phyloP scores from a whole-genome alignment of 78 protist species.

The Bigelowiella natans region DNA sequence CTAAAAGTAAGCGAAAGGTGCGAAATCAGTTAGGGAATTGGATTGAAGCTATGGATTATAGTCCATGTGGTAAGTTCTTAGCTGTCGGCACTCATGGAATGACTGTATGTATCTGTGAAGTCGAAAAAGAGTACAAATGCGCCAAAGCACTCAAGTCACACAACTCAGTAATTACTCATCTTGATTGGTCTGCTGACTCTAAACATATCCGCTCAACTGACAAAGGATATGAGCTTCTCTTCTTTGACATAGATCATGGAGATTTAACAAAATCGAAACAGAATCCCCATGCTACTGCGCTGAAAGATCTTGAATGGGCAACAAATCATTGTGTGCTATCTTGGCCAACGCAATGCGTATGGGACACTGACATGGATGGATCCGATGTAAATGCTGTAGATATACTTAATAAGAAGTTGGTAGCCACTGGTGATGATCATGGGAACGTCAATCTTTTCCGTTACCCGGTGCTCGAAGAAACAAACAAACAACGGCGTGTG shows the following conservation, averaged over 20 bases:
- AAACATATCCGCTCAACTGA: background rate
- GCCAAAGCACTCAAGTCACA: background rate
- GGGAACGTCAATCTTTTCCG: conserved; percentile 42
- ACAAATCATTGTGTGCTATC: background rate
- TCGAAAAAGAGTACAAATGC: background rate
- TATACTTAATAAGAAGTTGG: background rate
- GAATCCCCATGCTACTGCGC: background rate
- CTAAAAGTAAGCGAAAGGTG: background rate
- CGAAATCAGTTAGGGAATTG: background rate
- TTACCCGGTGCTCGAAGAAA: conserved; percentile 32
- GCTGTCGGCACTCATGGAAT: background rate
- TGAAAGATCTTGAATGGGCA: conserved; percentile 13
- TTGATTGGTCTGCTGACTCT: conserved; percentile 32
- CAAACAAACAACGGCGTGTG: background rate
- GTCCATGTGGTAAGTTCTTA: background rate
- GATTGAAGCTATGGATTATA: background rate
- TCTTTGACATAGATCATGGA: background rate
- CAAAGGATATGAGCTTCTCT: conserved; percentile 21
- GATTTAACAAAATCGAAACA: background rate
- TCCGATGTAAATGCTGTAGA: conserved; percentile 21
- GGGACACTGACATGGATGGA: conserved; percentile 15
- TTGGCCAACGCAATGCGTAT: conserved; percentile 5
- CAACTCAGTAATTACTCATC: background rate
- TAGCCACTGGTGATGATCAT: conserved; percentile 49
- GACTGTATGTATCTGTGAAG: background rate